Evolutionary conservation across 129 eudicot species (phyloP), one percentile per base, ranked within the genome.

Genomic region (Heracleum sosnowskyi): DNA sequence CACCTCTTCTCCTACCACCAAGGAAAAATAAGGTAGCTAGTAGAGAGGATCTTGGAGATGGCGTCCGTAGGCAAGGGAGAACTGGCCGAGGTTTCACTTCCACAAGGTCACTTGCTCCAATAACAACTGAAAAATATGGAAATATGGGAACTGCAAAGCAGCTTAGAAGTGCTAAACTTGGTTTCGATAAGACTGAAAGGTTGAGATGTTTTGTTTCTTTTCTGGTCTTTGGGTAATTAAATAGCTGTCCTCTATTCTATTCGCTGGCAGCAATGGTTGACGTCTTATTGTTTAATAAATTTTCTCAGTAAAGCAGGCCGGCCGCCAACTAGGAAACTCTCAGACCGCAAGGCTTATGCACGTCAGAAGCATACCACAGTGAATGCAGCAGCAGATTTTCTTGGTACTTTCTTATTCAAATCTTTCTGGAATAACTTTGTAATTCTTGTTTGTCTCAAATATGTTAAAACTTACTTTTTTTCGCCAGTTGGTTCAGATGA

Each of bases 261-360:
- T n/a, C 16, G 16, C 15, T 57, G 40, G 39, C 7, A 7, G 11
- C 24, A 5, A 39, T 47, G 34, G 7, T 33, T 55, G 69, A 33
- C 36, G 31, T 55, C 37, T 76, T 40, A 40, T 66, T 46, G 79
- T 51, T n/a, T 53, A 69, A 79, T 34, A 26, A 33, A 57, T 77
- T 33, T 71, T 34, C 10, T 40, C 93, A 88, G 96, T 86, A 93
- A 85, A 82, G 73, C 79, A 68, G 96, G 96, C 64, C 89, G 96
- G 53, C 93, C 96, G 35, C 96, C 98, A 29, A 85, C 89, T 17
- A 84, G 98, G 80, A 93, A 93, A 82, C 92, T 88, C 24, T 88
- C 98, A 60, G 98, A 87, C 86, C 96, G 98, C 62, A 93, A 82
- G 82, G 89, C 96, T 76, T 93, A 93, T 76, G 77, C 92, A 29